Conservation (phyloP, 345 rosid genomes). For the Ceriops zippeliana region DNA sequence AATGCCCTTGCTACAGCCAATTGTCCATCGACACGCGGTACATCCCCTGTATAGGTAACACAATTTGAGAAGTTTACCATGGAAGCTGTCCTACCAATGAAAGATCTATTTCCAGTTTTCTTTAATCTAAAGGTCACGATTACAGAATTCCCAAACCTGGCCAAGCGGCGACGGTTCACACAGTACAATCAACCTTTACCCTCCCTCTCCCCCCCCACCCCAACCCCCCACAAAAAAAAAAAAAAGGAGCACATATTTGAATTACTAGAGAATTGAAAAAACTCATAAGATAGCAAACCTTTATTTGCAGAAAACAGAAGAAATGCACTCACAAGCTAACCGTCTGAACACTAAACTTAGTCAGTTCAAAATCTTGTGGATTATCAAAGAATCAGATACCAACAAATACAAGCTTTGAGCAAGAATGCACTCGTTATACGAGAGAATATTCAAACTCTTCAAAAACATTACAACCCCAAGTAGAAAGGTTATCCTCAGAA, state of each 20-base stretch:
- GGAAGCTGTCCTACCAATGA: background rate
- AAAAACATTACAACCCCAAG: too few species aligned
- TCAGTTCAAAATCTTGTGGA: background rate
- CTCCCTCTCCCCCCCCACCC: too few species aligned
- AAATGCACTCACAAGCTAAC: background rate
- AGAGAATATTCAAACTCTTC: too few species aligned
- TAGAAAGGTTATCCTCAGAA: background rate
- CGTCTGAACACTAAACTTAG: background rate
- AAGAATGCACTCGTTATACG: too few species aligned
- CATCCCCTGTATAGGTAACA: constrained; percentile 56
- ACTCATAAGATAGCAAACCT: background rate
- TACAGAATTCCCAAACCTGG: background rate
- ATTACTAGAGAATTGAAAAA: background rate
- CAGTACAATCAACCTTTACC: background rate
- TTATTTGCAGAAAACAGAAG: too few species aligned
- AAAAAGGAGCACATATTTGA: background rate
- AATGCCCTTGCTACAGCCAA: constrained; percentile 91
- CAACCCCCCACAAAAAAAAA: too few species aligned
- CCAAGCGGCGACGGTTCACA: background rate
- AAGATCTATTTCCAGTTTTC: background rate
- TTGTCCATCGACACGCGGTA: constrained; percentile 88
- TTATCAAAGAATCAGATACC: background rate
- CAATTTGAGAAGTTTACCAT: background rate
- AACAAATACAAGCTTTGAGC: too few species aligned
- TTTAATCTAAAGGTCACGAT: background rate